Conservation (phyloP, 805 yeast genomes). For the Lachancea nothofagi region DNA sequence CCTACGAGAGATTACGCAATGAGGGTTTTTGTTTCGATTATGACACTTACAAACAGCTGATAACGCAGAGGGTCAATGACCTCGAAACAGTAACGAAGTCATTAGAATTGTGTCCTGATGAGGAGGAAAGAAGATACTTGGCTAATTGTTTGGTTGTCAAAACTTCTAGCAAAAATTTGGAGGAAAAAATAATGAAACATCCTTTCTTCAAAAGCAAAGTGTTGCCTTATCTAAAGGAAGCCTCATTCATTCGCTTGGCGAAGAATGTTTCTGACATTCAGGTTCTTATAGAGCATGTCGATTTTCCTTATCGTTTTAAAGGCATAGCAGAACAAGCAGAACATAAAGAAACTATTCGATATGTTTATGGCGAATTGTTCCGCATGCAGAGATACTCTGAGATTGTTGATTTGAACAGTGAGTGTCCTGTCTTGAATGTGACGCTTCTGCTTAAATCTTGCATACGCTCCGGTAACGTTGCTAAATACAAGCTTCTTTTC, state of each 20-base stretch:
- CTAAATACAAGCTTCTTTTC: constrained; percentile 16
- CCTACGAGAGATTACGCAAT: constrained; percentile 20
- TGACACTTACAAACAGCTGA: constrained; percentile 29
- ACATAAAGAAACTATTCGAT: constrained; percentile 20
- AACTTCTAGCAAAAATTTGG: constrained; percentile 13
- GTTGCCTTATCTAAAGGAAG: constrained; percentile 22
- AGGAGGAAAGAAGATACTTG: constrained; percentile 18
- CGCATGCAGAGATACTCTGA: constrained; percentile 14
- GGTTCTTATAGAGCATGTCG: constrained; percentile 17
- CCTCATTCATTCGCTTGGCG: constrained; percentile 22
- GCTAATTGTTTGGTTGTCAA: constrained; percentile 19
- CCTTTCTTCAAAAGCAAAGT: constrained; percentile 15
- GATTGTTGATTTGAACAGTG: constrained; percentile 21
- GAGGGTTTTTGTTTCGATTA: constrained; percentile 31
- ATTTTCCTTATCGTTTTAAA: constrained; percentile 27
- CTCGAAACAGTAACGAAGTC: constrained; percentile 17
- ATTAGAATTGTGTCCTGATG: constrained; percentile 18
- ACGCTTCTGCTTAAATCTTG: constrained; percentile 23
- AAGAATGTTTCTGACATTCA: constrained; percentile 11
- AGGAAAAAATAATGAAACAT: constrained; percentile 14
- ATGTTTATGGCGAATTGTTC: constrained; percentile 21
- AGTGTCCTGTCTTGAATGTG: constrained; percentile 24
- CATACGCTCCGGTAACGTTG: constrained; percentile 23
- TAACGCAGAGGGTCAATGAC: constrained; percentile 17
- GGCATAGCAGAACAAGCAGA: constrained; percentile 29